Base-by-base conservation (phyloP, 257 asterid genomes). In the Nicotiana tomentosiformis region DNA sequence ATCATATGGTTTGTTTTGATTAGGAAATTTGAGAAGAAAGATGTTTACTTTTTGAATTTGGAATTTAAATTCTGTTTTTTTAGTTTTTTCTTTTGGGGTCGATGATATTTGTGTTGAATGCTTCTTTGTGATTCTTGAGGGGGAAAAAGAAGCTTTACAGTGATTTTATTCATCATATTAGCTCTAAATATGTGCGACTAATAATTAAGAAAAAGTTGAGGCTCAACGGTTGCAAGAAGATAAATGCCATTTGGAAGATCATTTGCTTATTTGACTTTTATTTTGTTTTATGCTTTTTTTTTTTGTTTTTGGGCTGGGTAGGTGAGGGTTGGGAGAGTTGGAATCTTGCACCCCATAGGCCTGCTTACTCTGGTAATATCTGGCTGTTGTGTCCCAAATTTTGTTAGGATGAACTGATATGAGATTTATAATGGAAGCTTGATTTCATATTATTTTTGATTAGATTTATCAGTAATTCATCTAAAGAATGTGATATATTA, bases 391-490 rank as follows among this genome's bases (percentile, higher is more conserved):
- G 78, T 70, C 10, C 6, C 43, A 20, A 17, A 20, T 72, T 72
- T 20, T 72, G n/a, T 12, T 72, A 72, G 18, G 30, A 70, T 74
- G 26, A 23, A 23, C 26, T 23, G 26, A 23, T 23, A 23, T 23
- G 26, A 12, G 62, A 14, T 10, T 15, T 49, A 23, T 74, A 49
- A 4, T 23, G 43, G 16, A 74, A 49, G 20, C 2, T 26, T 66
- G 83, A 49, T 39, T 79, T 33, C 46, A 16, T 12, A 4, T 39
- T 39, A 7, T 65, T 39, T 78, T 39, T 85, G 77, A 46, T 20
- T 51, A 30, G 83, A 18, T 88, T 78, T 81, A 29, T 69, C 64
- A 78, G 80, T 23, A 78, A 65, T 37, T 35, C 66, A 83, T 80
- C 30, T 8, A 78, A 68, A 64, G 16, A 72, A 35, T 33, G 17